Base-by-base conservation (phyloP, 2,329 filamentous ascomycete genomes). In the Aspergillus flavus region DNA sequence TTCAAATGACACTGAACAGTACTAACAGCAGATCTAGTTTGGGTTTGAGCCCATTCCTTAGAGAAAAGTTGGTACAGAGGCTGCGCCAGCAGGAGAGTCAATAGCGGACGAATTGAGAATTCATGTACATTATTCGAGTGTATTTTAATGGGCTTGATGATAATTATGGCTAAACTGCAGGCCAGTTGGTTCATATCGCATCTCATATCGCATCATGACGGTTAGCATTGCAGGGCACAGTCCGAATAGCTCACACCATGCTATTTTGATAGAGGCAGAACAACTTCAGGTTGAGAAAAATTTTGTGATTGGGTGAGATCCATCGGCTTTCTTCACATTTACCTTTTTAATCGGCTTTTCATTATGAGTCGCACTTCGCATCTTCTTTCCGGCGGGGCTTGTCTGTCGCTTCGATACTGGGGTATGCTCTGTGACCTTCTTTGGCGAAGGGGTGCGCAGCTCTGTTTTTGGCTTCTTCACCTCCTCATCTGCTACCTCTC, bases 331-430 rank as follows among this genome's bases (percentile, higher is more conserved):
- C 45, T 74, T 78, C 66, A 76, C 76, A 26, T 75, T 71, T 11
- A 72, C 75, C 30, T 75, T 80, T 71, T 84, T 85, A 50, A 77
- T 72, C 50, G 79, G 75, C 58, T 78, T 84, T 41, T 79, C 75
- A 70, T 89, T 88, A 66, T 80, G 85, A 6, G 84, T 87, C 39
- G 86, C 85, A 74, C 85, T 88, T 67, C 83, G 81, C 54, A 79
- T 81, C 74, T 85, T 85, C 68, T 77, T 79, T 57, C 66, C 69
- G 46, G 71, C 63, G 60, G 63, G 62, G 26, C 58, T 63, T 52
- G 64, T 66, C 61, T 72, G 69, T 39, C 72, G 73, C 62, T 75
- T 65, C 16, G 62, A 36, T 14, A 67, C 61, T 52, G 28, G 28
- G 16, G 7, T 52, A 52, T 32, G 48, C 65, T 70, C 72, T 59